Percentiles rank a stretch among this genome's conserved stretches.
phyloP scores from a whole-genome alignment of 148 eudicot genomes.

The Rhododendron kiyosumense region DNA sequence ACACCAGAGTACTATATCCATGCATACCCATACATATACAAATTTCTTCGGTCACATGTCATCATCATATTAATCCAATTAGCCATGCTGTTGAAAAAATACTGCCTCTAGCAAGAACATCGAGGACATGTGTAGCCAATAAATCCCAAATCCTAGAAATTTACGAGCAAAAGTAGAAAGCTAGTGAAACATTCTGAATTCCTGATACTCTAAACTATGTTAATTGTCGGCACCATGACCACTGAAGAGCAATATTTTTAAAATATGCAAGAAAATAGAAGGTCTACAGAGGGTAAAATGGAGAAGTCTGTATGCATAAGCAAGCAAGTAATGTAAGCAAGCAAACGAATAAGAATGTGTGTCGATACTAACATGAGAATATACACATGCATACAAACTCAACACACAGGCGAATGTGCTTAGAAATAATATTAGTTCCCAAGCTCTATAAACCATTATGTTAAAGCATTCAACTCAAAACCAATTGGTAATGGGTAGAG shows the following conservation, averaged over 20 bases:
- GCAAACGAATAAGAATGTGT: not conserved
- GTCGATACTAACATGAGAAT: not conserved
- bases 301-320: not conserved
- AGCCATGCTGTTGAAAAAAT: not conserved
- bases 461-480: too few relatives aligned
- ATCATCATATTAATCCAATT: not conserved
- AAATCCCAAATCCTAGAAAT: not conserved
- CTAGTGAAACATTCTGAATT: not conserved
- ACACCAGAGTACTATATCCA: too few relatives aligned
- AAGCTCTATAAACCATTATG: not conserved
- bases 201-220: not conserved
- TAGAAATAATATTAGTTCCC: not conserved
- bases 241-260: not conserved
- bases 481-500: too few relatives aligned
- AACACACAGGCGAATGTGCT: not conserved
- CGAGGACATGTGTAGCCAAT: not conserved
- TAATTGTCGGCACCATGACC: not conserved
- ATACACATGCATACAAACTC: not conserved
- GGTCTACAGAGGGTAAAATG: not conserved
- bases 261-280: not conserved
- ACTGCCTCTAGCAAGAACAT: not conserved
- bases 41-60: not conserved
- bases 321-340: not conserved
- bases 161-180: not conserved
- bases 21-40: too few relatives aligned